Conservation (phyloP, 441 rosid genomes). For the Gossypium gossypioides region DNA sequence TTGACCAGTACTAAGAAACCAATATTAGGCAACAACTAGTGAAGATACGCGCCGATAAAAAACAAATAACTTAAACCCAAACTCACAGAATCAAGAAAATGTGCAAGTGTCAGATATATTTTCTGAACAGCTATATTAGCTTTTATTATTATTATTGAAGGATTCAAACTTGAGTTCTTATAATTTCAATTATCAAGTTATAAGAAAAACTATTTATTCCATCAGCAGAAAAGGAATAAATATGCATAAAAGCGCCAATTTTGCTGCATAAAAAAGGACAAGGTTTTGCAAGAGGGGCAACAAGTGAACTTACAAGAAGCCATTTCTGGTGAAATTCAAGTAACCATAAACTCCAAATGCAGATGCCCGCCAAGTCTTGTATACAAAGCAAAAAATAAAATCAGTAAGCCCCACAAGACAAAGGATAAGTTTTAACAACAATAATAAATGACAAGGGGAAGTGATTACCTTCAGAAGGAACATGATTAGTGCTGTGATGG, state of each 20-base stretch:
- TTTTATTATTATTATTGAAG: background rate
- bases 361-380: conserved; percentile 63
- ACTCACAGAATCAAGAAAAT: background rate
- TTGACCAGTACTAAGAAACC: background rate
- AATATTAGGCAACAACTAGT: background rate
- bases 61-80: background rate
- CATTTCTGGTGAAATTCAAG: conserved; percentile 68
- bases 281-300: background rate
- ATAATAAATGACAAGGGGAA: background rate
- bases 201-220: background rate
- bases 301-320: conserved; percentile 47
- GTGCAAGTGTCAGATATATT: background rate
- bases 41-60: background rate
- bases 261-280: background rate
- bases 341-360: conserved; percentile 71
- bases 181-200: background rate
- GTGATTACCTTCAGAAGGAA: conserved; percentile 51
- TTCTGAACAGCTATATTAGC: background rate
- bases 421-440: background rate
- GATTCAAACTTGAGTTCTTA: background rate
- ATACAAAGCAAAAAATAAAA: background rate
- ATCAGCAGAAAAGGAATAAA: background rate
- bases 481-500: conserved; percentile 27
- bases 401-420: background rate
- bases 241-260: background rate